phyloP scores from a whole-genome alignment of 169 alveolate genomes.

The Cryptosporidium meleagridis region DNA sequence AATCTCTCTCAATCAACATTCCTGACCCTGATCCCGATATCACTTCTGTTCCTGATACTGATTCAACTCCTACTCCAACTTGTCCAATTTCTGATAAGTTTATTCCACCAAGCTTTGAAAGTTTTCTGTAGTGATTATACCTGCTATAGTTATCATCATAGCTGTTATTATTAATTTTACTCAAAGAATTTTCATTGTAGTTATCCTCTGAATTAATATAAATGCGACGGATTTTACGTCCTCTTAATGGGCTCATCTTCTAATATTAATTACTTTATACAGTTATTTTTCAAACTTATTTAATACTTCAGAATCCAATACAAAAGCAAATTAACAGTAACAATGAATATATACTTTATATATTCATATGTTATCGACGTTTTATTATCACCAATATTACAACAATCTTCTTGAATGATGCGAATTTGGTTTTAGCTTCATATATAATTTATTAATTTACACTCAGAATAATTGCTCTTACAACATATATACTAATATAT shows the following conservation, averaged over 20 bases:
- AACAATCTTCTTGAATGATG: neutral
- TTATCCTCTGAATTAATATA: slow-evolving; percentile 55
- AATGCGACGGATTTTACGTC: slow-evolving; percentile 66
- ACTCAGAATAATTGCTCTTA: neutral
- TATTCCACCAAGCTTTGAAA: slow-evolving; percentile 18
- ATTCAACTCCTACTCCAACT: neutral
- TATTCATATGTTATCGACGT: slow-evolving; percentile 4
- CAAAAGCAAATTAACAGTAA: neutral
- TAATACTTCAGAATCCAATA: neutral
- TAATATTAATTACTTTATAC: neutral
- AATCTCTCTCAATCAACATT: neutral
- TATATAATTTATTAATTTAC: neutral
- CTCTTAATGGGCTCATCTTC: slow-evolving; percentile 69
- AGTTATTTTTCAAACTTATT: neutral
- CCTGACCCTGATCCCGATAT: neutral
- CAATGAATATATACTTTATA: neutral
- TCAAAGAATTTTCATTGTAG: slow-evolving; percentile 19
- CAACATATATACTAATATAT: no score
- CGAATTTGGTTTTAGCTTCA: neutral
- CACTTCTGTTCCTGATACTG: neutral
- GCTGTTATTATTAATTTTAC: slow-evolving; percentile 27
- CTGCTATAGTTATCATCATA: slow-evolving; percentile 35
- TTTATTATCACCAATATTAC: neutral
- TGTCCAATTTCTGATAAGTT: slow-evolving; percentile 23
- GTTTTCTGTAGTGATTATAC: slow-evolving; percentile 43